Percentiles rank a stretch among this genome's conserved stretches.
phyloP scores from a whole-genome alignment of 2,329 filamentous ascomycete genomes.

The Monilinia aucupariae region DNA sequence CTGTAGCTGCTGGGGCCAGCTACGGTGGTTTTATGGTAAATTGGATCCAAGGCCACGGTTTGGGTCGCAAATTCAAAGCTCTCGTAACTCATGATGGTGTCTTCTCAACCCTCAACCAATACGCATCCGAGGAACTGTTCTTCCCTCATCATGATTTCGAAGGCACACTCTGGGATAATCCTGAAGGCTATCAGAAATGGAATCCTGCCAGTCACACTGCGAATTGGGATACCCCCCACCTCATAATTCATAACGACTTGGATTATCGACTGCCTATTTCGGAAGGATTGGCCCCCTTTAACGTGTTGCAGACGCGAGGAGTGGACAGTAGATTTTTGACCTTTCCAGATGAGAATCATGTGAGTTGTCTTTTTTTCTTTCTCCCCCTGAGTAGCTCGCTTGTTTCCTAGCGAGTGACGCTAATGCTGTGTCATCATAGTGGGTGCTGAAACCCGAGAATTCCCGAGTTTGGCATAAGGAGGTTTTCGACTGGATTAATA shows the following conservation, averaged over 20 bases:
- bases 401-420: not conserved
- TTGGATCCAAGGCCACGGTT: slow-evolving; percentile 83
- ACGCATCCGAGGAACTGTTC: slow-evolving; percentile 63
- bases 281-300: slow-evolving; percentile 65
- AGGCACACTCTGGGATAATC: slow-evolving; percentile 50
- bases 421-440: slow-evolving; percentile 39
- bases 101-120: slow-evolving; percentile 65
- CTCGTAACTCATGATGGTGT: slow-evolving; percentile 86
- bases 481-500: slow-evolving; percentile 73
- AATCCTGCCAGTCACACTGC: slow-evolving; percentile 53
- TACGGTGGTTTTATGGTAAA: slow-evolving; percentile 78
- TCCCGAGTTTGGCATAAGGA: slow-evolving; percentile 83
- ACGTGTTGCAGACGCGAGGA: slow-evolving; percentile 56
- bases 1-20: slow-evolving; percentile 69
- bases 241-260: slow-evolving; percentile 85
- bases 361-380: slow-evolving; percentile 21
- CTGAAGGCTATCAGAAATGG: slow-evolving; percentile 61
- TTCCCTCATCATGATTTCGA: slow-evolving; percentile 63
- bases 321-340: slow-evolving; percentile 58
- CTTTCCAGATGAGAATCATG: slow-evolving; percentile 66
- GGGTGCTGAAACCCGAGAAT: slow-evolving; percentile 91
- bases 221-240: slow-evolving; percentile 67
- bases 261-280: slow-evolving; percentile 84
- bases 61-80: slow-evolving; percentile 81
- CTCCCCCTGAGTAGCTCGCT: not conserved